Base-by-base conservation (phyloP, 2,329 filamentous ascomycete genomes). In the Pseudogymnoascus sp. region DNA sequence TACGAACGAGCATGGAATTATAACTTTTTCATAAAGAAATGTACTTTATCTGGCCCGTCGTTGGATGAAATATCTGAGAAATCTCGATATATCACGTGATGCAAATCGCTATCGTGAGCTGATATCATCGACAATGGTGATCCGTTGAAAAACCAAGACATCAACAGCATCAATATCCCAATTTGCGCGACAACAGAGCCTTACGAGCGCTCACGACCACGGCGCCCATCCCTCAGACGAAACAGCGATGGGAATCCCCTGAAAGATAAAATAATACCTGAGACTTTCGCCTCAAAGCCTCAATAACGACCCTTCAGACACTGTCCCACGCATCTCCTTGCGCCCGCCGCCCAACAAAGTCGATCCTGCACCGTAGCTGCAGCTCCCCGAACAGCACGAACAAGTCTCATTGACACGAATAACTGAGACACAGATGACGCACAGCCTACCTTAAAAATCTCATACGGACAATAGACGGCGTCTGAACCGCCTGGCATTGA, bases 341-440 rank as follows among this genome's bases (percentile, higher is more conserved):
- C 53, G 35, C 53, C 29, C 17, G 29, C 53, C 50, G 29, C 53
- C 50, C 31, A 38, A 59, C 53, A 59, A 59, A 59, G 53, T 59
- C 53, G 23, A 59, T n/a, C 17, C 53, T 38, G 29, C 53, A 67
- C 56, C 64, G 60, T 59, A 64, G 46, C 66, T 71, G 70, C 70
- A 70, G 64, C 65, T 67, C 71, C 60, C 70, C 69, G 70, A 68
- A 70, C 68, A 62, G 56, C 65, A 67, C 67, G 67, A 38, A 38
- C 26, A 33, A 59, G 53, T 59, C 53, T 59, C 69, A 69, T 70
- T 69, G 67, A 66, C 62, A 38, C 33, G 38, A 59, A 62, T 61
- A 64, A 62, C 60, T 29, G 35, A 53, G 53, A 56, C 40, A 53
- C 26, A 26, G 17, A 59, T 59, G 61, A 33, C 31, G 29, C 61